Percentiles rank a stretch among this genome's conserved stretches.
Evolutionary conservation across 2,329 filamentous ascomycete species (phyloP).

Genomic region (Emmonsiellopsis sp.): DNA sequence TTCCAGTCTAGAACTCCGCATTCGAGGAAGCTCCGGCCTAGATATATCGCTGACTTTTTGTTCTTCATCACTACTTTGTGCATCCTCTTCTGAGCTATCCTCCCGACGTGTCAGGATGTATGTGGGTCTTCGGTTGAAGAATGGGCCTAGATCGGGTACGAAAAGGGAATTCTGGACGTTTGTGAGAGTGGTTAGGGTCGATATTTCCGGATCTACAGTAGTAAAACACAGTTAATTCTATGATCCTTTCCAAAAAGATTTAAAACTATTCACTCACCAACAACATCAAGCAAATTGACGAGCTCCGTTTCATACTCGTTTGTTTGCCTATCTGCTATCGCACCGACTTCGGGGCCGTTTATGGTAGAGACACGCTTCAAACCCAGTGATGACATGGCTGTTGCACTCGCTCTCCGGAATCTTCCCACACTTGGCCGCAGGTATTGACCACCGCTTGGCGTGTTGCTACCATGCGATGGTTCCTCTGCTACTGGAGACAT

Average conservation of each 20-base stretch:
- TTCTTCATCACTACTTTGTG: slow-evolving; percentile 14
- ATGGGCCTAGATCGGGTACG: slow-evolving; percentile 67
- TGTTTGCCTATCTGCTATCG: slow-evolving; percentile 5
- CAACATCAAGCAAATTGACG: slow-evolving; percentile 59
- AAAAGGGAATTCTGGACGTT: slow-evolving; percentile 89
- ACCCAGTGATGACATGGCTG: slow-evolving; percentile 8
- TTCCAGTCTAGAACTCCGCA: slow-evolving; percentile 24
- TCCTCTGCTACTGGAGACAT: slow-evolving; percentile 30
- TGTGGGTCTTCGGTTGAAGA: slow-evolving; percentile 67
- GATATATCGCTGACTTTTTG: slow-evolving; percentile 3
- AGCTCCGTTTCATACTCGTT: slow-evolving; percentile 53
- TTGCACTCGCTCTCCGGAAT: slow-evolving; percentile 6
- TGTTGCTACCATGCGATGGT: slow-evolving; percentile 15
- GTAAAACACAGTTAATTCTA: slow-evolving; percentile 8
- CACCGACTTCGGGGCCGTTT: slow-evolving; percentile 9
- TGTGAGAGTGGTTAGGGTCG: slow-evolving; percentile 72
- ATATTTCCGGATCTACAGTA: slow-evolving; percentile 66
- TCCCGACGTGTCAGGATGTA: slow-evolving; percentile 54
- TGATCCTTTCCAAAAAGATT: background rate
- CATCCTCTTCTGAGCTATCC: slow-evolving; percentile 12
- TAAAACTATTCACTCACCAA: slow-evolving; percentile 41
- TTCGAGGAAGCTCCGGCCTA: background rate
- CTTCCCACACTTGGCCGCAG: slow-evolving; percentile 2
- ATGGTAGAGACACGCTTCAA: slow-evolving; percentile 25
- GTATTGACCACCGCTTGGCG: background rate